A percentile compares a stretch with the other conserved stretches of the same genome.
Evolutionary conservation across 352 stramenopile genomes (phyloP).

Genomic region (Phytophthora citrophthora): DNA sequence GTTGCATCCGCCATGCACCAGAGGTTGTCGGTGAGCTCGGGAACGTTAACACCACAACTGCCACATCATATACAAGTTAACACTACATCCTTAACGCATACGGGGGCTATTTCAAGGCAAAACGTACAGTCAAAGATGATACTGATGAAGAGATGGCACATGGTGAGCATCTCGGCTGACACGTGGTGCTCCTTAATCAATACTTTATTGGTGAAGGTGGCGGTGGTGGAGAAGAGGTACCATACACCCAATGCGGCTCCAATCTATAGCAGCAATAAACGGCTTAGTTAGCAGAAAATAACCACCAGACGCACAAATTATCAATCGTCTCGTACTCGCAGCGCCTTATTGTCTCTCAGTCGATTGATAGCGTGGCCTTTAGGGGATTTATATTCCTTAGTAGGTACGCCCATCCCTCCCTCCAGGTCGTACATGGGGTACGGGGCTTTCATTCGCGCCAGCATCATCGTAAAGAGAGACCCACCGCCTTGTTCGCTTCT

Average conservation of each 20-base stretch:
- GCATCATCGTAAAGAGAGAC: slow-evolving; percentile 12
- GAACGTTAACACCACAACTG: slow-evolving; percentile 81
- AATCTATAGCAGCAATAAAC: slow-evolving; percentile 19
- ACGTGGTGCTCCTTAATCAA: slow-evolving; percentile 90
- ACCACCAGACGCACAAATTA: neutral
- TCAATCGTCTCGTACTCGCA: slow-evolving; percentile 21
- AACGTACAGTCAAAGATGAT: slow-evolving; percentile 78
- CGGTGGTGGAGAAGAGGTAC: slow-evolving; percentile 83
- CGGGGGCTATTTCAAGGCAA: neutral
- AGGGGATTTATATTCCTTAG: slow-evolving; percentile 27
- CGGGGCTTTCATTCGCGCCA: slow-evolving; percentile 32
- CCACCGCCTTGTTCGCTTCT: slow-evolving; percentile 6
- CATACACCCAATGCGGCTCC: slow-evolving; percentile 55
- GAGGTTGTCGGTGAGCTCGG: slow-evolving; percentile 48
- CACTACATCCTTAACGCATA: too few relatives aligned
- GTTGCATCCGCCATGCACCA: slow-evolving; percentile 69
- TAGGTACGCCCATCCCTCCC: slow-evolving; percentile 21
- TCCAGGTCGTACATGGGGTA: slow-evolving; percentile 48
- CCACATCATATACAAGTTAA: slow-evolving; percentile 9
- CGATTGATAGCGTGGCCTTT: slow-evolving; percentile 26
- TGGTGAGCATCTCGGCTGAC: slow-evolving; percentile 85
- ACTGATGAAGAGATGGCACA: slow-evolving; percentile 84
- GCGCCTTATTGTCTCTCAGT: slow-evolving; percentile 39
- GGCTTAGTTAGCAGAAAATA: too few relatives aligned
- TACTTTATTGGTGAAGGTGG: slow-evolving; percentile 89